These are phyloP conservation scores for Plantago elongata DNA, from an alignment of 257 asterid genomes.

Conservation along the genomic window DNA sequence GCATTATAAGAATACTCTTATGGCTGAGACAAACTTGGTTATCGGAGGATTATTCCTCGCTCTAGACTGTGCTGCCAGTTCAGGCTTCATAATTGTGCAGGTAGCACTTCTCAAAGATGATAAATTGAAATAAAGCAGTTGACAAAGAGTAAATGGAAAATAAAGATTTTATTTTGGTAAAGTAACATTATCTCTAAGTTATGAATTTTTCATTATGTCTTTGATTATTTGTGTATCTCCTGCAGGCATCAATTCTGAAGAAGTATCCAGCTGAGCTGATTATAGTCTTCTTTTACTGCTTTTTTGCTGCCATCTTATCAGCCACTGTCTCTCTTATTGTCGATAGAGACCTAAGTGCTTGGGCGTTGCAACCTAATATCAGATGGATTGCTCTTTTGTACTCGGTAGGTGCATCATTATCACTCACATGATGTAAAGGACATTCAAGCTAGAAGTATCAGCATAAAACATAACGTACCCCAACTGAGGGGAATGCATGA, in stretches of 20 bases:
- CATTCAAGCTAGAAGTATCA: no score
- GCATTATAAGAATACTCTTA: slow-evolving; percentile 18
- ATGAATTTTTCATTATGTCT: not conserved
- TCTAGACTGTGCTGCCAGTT: slow-evolving; percentile 56
- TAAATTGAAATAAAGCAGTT: not conserved
- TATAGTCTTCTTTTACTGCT: slow-evolving; percentile 85
- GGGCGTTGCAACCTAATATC: slow-evolving; percentile 67
- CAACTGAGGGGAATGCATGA: no score
- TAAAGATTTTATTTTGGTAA: not conserved
- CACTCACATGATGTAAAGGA: no score
- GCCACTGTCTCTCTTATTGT: slow-evolving; percentile 48
- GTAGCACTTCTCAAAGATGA: slow-evolving; percentile 22
- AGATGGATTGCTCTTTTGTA: slow-evolving; percentile 67
- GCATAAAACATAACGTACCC: no score
- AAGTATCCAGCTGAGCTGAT: slow-evolving; percentile 75
- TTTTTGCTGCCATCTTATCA: slow-evolving; percentile 75
- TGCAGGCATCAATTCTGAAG: slow-evolving; percentile 69
- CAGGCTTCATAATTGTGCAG: slow-evolving; percentile 70
- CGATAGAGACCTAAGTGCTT: slow-evolving; percentile 53
- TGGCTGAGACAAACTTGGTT: slow-evolving; percentile 44
- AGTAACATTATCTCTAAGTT: not conserved
- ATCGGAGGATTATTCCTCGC: slow-evolving; percentile 73
- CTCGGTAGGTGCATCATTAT: slow-evolving; percentile 48
- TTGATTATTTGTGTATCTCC: slow-evolving; percentile 8
- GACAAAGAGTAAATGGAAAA: not conserved